phyloP scores from a whole-genome alignment of 768 basidiomycete species.

The Flagelloscypha sp. region DNA sequence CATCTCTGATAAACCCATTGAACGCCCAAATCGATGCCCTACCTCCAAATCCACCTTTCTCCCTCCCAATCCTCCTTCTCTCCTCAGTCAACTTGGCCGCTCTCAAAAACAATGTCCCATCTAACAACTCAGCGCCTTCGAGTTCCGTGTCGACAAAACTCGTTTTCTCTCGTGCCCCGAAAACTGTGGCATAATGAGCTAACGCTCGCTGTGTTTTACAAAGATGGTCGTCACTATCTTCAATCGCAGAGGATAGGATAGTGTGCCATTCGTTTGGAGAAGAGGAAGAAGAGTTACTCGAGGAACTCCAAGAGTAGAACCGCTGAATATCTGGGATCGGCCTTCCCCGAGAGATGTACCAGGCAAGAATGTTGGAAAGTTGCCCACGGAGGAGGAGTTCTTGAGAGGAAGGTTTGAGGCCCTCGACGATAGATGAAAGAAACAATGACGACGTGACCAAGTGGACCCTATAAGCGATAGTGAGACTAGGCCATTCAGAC shows the following conservation, averaged over 20 bases:
- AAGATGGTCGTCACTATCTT: slow-evolving; percentile 52
- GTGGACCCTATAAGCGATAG: slow-evolving; percentile 44
- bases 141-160: slow-evolving; percentile 30
- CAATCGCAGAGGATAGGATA: slow-evolving; percentile 42
- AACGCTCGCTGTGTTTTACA: slow-evolving; percentile 44
- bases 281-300: slow-evolving; percentile 16
- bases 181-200: slow-evolving; percentile 35
- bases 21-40: too few relatives aligned
- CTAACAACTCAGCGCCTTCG: slow-evolving; percentile 42
- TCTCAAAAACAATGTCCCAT: slow-evolving; percentile 59
- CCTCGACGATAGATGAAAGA: slow-evolving; percentile 39
- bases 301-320: slow-evolving; percentile 34
- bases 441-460: slow-evolving; percentile 60
- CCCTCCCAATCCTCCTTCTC: slow-evolving; percentile 31
- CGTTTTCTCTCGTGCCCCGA: slow-evolving; percentile 28
- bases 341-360: slow-evolving; percentile 53
- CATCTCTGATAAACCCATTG: too few relatives aligned
- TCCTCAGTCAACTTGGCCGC: slow-evolving; percentile 44
- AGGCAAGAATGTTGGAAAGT: slow-evolving; percentile 40
- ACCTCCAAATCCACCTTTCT: too few relatives aligned
- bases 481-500: slow-evolving; percentile 5
- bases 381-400: slow-evolving; percentile 50
- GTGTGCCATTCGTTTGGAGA: slow-evolving; percentile 53
- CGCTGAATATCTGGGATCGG: slow-evolving; percentile 37
- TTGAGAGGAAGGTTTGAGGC: slow-evolving; percentile 34